These are phyloP conservation scores for Lenwebbia sp. DNA, from an alignment of 345 rosid genomes.

Conservation along the genomic window DNA sequence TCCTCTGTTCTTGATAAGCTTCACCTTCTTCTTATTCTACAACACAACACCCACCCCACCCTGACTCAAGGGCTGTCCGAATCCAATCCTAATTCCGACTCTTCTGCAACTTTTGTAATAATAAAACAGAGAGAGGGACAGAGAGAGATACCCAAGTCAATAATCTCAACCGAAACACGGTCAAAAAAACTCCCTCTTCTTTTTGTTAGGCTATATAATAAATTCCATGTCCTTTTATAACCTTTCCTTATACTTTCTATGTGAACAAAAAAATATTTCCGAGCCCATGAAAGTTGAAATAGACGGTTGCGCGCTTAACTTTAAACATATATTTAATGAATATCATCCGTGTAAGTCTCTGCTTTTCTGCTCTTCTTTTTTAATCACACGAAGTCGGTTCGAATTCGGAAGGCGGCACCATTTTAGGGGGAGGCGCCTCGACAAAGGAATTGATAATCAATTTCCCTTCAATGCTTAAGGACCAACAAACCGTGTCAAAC, in stretches of 20 bases:
- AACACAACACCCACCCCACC: not conserved
- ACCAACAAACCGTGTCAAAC: not conserved
- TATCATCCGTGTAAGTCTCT: not conserved
- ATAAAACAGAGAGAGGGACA: not conserved
- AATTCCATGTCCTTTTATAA: not conserved
- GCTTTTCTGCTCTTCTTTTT: not conserved
- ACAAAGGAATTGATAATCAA: not conserved
- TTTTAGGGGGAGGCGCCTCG: not conserved
- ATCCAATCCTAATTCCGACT: not conserved
- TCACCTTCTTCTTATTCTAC: not conserved
- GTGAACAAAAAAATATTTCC: not conserved
- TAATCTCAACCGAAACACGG: constrained; percentile 16
- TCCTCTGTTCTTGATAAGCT: not conserved
- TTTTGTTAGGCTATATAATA: not conserved
- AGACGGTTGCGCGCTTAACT: not conserved
- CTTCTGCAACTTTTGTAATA: not conserved
- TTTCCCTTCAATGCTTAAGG: not conserved
- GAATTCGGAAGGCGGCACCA: not conserved
- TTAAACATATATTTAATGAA: not conserved
- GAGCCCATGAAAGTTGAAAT: not conserved
- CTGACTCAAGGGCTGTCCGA: not conserved
- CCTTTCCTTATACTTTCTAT: not conserved
- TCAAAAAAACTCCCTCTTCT: not conserved
- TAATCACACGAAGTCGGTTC: not conserved
- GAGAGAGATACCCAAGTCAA: constrained; percentile 7